Base-by-base conservation (phyloP, 1,284 basidiomycete genomes). In the Apiotrichum siamense region DNA sequence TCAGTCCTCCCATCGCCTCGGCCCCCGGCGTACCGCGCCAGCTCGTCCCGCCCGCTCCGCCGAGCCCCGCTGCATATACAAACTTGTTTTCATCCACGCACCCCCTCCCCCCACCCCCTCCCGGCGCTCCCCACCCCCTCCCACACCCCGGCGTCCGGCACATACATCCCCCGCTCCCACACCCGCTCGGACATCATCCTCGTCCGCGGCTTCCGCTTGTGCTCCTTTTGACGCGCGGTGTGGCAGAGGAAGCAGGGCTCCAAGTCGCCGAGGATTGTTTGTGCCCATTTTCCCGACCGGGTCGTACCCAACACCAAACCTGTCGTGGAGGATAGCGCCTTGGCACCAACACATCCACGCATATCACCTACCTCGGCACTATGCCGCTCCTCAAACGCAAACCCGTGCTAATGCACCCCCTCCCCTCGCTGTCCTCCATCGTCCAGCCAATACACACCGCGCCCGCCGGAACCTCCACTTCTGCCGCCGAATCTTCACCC, bases 331-430 rank as follows among this genome's bases (percentile, higher is more conserved):
- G 12, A 17, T 33, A 20, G 17, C 21, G 29, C 2, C 29, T 26
- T 29, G 27, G 44, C 27, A 35, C 45, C 31, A 27, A 33, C 31
- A n/a, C 12, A 27, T 21, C 27, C 9, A 27, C 38, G n/a, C 44
- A 31, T n/a, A 27, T 52, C n/a, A 21, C 44, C n/a, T n/a, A n/a
- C n/a, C n/a, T n/a, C n/a, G n/a, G n/a, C 57, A 59, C 50, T 60
- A 92, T 92, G 88, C 88, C 88, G 62, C 86, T 87, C 68, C 87
- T 88, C 76, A 85, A 89, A 64, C 84, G 88, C 76, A 92, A 92
- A 76, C 84, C 87, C 76, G 88, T 92, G 63, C 81, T 90, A 65
- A 84, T 88, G 78, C 85, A 83, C 63, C 71, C 69, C 15, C 64
- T 72, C 21, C 71, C 71, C 7, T 64, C 65, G 20, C 57, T 72